phyloP scores from a whole-genome alignment of 805 yeast species.

The Pichia thaimueangensis region DNA sequence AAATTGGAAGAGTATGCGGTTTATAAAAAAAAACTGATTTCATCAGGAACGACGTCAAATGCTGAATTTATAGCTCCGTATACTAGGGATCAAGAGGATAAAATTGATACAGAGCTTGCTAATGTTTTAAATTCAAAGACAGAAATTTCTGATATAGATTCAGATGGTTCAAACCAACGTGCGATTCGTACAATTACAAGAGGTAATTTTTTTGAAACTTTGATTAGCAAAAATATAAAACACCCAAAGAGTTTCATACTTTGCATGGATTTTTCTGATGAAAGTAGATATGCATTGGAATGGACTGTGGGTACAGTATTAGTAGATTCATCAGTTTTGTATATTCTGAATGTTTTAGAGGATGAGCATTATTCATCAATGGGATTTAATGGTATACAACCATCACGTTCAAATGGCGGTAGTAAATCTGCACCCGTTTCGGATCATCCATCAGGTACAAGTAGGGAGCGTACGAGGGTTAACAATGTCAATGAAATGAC shows the following conservation, averaged over 20 bases:
- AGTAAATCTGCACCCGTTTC: conserved; percentile 3
- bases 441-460: conserved; percentile 14
- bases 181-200: conserved; percentile 66
- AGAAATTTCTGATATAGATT: conserved; percentile 48
- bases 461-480: conserved; percentile 34
- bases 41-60: conserved; percentile 35
- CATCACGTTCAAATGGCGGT: conserved; percentile 14
- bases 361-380: conserved; percentile 33
- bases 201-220: conserved; percentile 53
- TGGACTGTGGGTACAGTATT: conserved; percentile 85
- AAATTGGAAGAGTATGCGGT: conserved; percentile 52
- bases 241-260: conserved; percentile 58
- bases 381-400: conserved; percentile 32
- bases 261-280: conserved; percentile 79
- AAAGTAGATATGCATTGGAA: conserved; percentile 75
- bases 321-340: conserved; percentile 75
- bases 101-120: conserved; percentile 55
- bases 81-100: conserved; percentile 62
- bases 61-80: conserved; percentile 45
- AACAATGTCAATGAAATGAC: conserved; percentile 40
- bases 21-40: conserved; percentile 53
- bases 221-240: conserved; percentile 15
- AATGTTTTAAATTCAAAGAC: conserved; percentile 46
- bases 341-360: conserved; percentile 58
- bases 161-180: conserved; percentile 46